Evolutionary conservation across 2,329 filamentous ascomycete genomes (phyloP).

Genomic region (Trichoderma breve): DNA sequence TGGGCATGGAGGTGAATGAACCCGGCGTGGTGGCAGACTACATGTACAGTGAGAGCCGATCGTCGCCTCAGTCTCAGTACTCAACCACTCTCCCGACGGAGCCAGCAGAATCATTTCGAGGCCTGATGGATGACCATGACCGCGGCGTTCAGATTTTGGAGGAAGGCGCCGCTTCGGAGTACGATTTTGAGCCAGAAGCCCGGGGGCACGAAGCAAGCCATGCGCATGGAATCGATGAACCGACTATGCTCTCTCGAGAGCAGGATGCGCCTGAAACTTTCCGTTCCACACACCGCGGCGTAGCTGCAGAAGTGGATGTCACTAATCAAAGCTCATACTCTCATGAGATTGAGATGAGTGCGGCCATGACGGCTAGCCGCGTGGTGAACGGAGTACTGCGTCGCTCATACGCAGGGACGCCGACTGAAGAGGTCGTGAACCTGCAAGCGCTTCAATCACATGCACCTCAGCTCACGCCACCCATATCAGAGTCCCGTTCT

Average conservation of each 20-base stretch:
- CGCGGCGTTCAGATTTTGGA: neutral
- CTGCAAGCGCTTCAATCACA: constrained; percentile 6
- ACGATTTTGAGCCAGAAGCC: neutral
- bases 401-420: neutral
- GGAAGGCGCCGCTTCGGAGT: neutral
- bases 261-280: neutral
- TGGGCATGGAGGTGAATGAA: neutral
- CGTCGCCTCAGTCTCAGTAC: constrained; percentile 13
- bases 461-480: neutral
- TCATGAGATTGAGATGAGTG: neutral
- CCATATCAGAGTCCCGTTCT: constrained; percentile 1
- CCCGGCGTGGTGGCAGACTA: neutral
- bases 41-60: constrained; percentile 10
- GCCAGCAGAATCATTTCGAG: constrained; percentile 7
- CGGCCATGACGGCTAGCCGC: neutral
- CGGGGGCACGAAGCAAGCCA: neutral
- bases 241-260: neutral
- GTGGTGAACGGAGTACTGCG: neutral
- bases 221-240: neutral
- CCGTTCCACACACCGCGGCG: neutral
- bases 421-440: neutral
- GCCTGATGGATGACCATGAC: constrained; percentile 4
- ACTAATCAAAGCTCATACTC: neutral
- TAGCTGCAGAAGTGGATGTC: neutral
- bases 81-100: neutral